Conservation (phyloP, 2,329 filamentous ascomycete species). For the Aureobasidium zeae region DNA sequence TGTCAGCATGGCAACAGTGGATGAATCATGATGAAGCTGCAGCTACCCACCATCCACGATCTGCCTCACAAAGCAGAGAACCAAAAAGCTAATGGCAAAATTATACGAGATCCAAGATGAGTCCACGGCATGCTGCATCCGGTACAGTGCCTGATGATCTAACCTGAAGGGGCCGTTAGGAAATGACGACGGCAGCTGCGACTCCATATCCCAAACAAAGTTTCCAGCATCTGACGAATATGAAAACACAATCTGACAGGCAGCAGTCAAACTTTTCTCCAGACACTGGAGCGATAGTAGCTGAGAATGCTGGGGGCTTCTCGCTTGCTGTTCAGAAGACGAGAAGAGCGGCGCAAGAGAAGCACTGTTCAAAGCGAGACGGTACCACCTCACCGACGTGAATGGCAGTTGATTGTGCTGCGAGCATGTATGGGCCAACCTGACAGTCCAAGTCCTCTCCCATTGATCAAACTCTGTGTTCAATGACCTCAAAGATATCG, state of each 20-base stretch:
- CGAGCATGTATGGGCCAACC: neutral
- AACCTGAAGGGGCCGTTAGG: neutral
- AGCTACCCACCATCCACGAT: neutral
- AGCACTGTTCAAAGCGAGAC: slow-evolving; percentile 1
- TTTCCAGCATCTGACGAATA: neutral
- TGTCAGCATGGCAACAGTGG: neutral
- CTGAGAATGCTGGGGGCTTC: neutral
- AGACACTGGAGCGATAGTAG: neutral
- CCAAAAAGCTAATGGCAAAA: neutral
- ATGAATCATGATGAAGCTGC: neutral
- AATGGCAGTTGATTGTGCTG: slow-evolving; percentile 8
- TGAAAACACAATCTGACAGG: slow-evolving; percentile 1
- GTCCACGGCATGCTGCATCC: slow-evolving; percentile 1
- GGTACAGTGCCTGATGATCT: neutral
- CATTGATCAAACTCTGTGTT: slow-evolving; percentile 1
- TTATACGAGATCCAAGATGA: slow-evolving; percentile 2
- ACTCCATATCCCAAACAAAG: neutral
- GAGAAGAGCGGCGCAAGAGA: neutral
- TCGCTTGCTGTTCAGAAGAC: neutral
- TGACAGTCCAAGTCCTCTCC: neutral
- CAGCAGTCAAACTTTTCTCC: neutral
- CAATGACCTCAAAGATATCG: neutral
- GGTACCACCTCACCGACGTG: neutral
- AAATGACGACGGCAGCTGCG: neutral
- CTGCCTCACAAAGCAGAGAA: neutral